Base-by-base conservation (phyloP, 768 basidiomycete species). In the Botryobasidium botryosum region DNA sequence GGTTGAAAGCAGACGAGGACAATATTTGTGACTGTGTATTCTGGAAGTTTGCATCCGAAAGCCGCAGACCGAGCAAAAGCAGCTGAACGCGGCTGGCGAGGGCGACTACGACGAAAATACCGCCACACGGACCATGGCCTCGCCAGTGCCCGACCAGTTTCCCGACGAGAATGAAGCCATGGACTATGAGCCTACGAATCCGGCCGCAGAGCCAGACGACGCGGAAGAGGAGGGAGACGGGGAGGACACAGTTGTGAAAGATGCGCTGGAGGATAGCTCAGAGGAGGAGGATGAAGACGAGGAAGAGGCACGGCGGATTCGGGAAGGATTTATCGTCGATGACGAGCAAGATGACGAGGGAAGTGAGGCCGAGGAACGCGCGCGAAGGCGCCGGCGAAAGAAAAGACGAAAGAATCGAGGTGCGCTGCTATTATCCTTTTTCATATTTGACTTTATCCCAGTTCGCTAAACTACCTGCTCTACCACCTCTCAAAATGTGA, bases 241-340 rank as follows among this genome's bases (percentile, higher is more conserved):
- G 3, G 36, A 50, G 28, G 41, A 38, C 21, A n/a, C n/a, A n/a
- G n/a, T n/a, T n/a, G 27, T 47, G 20, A 49, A 49, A 32, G 66
- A 64, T 44, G 62, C 62, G 45, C 72, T 75, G 17, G 81, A 82
- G 57, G 84, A 88, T 61, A 87, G 84, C 59, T 87, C 84, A 36
- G 85, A 86, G 54, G 83, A 88, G 56, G 79, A 74, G 28, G 85
- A 91, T 29, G 88, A 92, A 39, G 88, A 92, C 56, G 82, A 77
- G 54, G 91, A 92, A 50, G 88, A 88, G 63, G 80, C 67, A 53
- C 70, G 73, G 46, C 68, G 73, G 46, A 75, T 94, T 45, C 66
- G 75, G 41, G 83, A 90, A 40, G 90, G 85, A 0, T 94, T 96
- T 57, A 94, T 96, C 54, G 88, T 90, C 6, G 83, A 83, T 46